A percentile compares a stretch with the other conserved stretches of the same genome.
These are phyloP conservation scores for Colletotrichum plurivorum DNA, from an alignment of 2,329 filamentous ascomycete species.

Conservation along the genomic window DNA sequence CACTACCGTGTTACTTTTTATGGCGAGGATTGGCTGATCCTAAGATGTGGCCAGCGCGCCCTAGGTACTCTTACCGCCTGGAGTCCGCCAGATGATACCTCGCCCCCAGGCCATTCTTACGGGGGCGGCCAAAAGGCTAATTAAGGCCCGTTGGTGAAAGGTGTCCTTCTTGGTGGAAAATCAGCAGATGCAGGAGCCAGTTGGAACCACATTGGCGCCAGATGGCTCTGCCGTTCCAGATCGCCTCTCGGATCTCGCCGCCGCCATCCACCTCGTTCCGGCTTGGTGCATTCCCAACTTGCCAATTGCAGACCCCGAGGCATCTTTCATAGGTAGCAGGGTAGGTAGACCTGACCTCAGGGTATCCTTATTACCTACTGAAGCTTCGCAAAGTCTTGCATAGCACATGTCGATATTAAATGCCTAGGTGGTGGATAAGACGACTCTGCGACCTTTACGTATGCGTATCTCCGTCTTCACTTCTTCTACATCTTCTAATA, in stretches of 20 bases:
- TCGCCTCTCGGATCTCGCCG: slow-evolving; percentile 39
- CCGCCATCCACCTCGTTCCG: slow-evolving; percentile 33
- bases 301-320: slow-evolving; percentile 33
- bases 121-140: slow-evolving; percentile 16
- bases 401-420: slow-evolving; percentile 22
- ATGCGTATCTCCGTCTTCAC: no score
- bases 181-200: slow-evolving; percentile 41
- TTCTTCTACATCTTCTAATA: no score
- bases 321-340: slow-evolving; percentile 14
- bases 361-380: slow-evolving; percentile 13
- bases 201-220: slow-evolving; percentile 35
- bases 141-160: slow-evolving; percentile 35
- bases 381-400: slow-evolving; percentile 8
- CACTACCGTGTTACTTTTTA: slow-evolving; percentile 34
- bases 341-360: no score
- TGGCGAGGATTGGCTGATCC: slow-evolving; percentile 39
- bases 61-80: slow-evolving; percentile 12
- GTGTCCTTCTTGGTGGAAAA: slow-evolving; percentile 41
- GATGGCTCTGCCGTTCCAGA: slow-evolving; percentile 31
- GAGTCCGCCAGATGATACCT: slow-evolving; percentile 5
- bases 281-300: slow-evolving; percentile 38
- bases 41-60: slow-evolving; percentile 11
- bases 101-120: slow-evolving; percentile 7
- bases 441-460: not conserved
- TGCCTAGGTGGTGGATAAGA: not conserved